Evolutionary conservation across 345 rosid genomes (phyloP).

Genomic region (Aethionema arabicum): DNA sequence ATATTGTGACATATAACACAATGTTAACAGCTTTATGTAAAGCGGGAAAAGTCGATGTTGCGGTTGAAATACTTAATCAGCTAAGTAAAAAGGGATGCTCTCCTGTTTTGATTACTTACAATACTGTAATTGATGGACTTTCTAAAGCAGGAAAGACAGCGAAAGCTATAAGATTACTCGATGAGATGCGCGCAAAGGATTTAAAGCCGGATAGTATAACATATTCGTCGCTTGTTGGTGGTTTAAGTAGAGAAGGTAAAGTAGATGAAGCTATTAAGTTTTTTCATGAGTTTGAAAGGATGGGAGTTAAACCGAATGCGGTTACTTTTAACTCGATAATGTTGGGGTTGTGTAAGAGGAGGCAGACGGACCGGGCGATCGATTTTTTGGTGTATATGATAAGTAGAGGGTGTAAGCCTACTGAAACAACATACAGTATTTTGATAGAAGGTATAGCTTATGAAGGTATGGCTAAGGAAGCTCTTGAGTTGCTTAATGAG

Average conservation of each 20-base stretch:
- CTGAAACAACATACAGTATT: conserved; percentile 71
- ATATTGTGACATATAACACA: conserved; percentile 89
- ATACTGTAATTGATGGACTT: conserved; percentile 81
- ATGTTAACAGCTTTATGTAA: conserved; percentile 78
- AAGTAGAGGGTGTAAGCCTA: conserved; percentile 69
- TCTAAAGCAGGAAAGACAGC: conserved; percentile 79
- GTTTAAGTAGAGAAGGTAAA: conserved; percentile 79
- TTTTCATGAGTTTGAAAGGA: conserved; percentile 69
- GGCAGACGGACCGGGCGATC: conserved; percentile 72
- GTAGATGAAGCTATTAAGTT: conserved; percentile 72
- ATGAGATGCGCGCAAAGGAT: conserved; percentile 76
- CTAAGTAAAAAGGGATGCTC: conserved; percentile 75
- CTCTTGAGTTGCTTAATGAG: conserved; percentile 61
- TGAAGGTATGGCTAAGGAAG: conserved; percentile 83
- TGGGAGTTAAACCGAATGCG: conserved; percentile 65
- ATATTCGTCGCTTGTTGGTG: conserved; percentile 76
- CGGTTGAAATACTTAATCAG: conserved; percentile 84
- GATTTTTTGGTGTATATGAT: conserved; percentile 87
- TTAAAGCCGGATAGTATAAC: conserved; percentile 75
- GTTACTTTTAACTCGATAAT: conserved; percentile 70
- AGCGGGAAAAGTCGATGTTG: conserved; percentile 83
- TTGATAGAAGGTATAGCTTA: conserved; percentile 81
- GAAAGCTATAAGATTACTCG: conserved; percentile 58
- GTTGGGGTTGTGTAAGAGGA: conserved; percentile 71
- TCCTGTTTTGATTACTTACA: conserved; percentile 75